phyloP scores from a whole-genome alignment of 192 early-diverging fungal genomes.

The Anaeromyces robustus region DNA sequence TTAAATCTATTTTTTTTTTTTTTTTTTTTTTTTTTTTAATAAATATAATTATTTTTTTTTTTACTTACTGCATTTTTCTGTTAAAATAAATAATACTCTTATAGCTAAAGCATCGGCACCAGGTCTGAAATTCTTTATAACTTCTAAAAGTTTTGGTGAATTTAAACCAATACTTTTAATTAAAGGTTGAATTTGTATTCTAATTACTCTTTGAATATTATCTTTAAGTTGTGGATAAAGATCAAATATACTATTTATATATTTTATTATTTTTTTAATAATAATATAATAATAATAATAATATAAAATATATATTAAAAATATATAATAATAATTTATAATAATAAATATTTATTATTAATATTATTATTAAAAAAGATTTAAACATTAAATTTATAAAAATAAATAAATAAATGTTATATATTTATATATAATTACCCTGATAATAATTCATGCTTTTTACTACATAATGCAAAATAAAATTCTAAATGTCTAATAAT shows the following conservation, averaged over 20 bases:
- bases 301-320: no score
- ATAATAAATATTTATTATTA: no score
- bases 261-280: constrained; percentile 1
- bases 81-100: constrained; percentile 40
- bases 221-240: constrained; percentile 20
- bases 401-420: neutral
- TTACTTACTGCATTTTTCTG: constrained; percentile 29
- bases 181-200: constrained; percentile 39
- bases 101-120: constrained; percentile 54
- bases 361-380: constrained; percentile 6
- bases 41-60: no score
- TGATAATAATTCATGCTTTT: constrained; percentile 48
- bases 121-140: constrained; percentile 48
- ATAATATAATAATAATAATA: neutral
- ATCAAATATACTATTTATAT: constrained; percentile 23
- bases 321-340: no score
- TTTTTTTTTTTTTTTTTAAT: no score
- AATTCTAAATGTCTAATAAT: constrained; percentile 51
- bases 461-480: constrained; percentile 58
- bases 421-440: constrained; percentile 23
- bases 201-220: constrained; percentile 30
- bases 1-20: no score
- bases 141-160: constrained; percentile 28
- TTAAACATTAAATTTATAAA: no score
- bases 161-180: constrained; percentile 44